phyloP scores from a whole-genome alignment of 2,329 filamentous ascomycete genomes.

The Rutstroemia sp. region DNA sequence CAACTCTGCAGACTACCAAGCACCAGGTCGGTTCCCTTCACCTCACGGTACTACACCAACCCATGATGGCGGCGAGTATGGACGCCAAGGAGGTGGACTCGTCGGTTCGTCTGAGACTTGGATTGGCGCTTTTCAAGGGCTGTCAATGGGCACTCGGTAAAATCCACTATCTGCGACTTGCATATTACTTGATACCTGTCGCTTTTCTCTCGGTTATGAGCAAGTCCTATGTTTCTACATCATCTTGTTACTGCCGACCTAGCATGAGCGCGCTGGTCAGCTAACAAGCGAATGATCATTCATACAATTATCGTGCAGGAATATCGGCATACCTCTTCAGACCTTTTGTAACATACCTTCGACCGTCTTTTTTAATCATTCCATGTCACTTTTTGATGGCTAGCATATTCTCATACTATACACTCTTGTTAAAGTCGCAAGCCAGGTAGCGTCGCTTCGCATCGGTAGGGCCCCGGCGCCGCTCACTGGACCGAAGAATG shows the following conservation, averaged over 20 bases:
- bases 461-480: background rate
- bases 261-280: too few relatives aligned
- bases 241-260: background rate
- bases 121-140: slow-evolving; percentile 55
- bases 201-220: background rate
- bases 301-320: background rate
- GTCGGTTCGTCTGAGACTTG: slow-evolving; percentile 44
- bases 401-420: background rate
- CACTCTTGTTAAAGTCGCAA: background rate
- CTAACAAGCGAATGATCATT: background rate
- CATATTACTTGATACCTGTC: background rate
- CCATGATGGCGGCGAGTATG: slow-evolving; percentile 35
- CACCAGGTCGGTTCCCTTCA: slow-evolving; percentile 40
- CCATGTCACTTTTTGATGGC: background rate
- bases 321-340: background rate
- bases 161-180: background rate
- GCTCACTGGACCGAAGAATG: background rate
- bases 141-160: slow-evolving; percentile 54
- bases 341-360: slow-evolving; percentile 9
- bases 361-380: background rate
- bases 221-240: background rate
- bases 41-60: slow-evolving; percentile 31
- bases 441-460: background rate
- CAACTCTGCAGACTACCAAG: slow-evolving; percentile 37
- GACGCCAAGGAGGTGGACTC: slow-evolving; percentile 33